These are phyloP conservation scores for Trypanosoma grayi DNA, from an alignment of 208 protist species.

Conservation along the genomic window DNA sequence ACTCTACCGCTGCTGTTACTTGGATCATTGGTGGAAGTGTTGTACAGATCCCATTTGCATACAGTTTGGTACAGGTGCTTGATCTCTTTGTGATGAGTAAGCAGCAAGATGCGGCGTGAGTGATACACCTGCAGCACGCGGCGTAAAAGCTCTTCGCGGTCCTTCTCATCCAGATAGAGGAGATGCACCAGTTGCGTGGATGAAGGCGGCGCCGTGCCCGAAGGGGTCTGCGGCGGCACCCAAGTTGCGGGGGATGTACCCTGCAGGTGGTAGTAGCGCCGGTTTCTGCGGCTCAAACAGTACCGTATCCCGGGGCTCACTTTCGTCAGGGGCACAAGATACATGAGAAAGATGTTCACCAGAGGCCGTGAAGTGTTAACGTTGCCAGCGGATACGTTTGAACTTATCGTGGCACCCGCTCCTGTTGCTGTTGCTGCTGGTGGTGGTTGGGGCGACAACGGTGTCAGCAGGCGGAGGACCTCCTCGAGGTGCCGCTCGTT, in stretches of 20 bases:
- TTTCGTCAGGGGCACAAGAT: slow-evolving; percentile 34
- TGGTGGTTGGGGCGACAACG: no score
- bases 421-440: background rate
- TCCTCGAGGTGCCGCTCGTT: slow-evolving; percentile 18
- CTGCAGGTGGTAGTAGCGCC: slow-evolving; percentile 69
- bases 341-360: slow-evolving; percentile 42
- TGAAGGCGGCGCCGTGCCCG: slow-evolving; percentile 39
- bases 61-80: slow-evolving; percentile 47
- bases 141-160: slow-evolving; percentile 49
- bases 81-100: slow-evolving; percentile 82
- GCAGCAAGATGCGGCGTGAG: slow-evolving; percentile 47
- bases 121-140: slow-evolving; percentile 45
- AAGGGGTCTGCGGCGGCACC: slow-evolving; percentile 26
- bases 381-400: background rate
- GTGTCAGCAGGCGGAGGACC: slow-evolving; percentile 11
- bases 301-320: slow-evolving; percentile 41
- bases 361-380: slow-evolving; percentile 5
- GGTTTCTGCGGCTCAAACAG: slow-evolving; percentile 48
- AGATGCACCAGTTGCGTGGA: slow-evolving; percentile 49
- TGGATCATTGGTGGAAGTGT: no score
- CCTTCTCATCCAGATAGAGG: slow-evolving; percentile 45
- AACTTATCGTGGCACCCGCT: background rate
- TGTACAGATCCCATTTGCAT: slow-evolving; percentile 44
- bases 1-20: background rate
- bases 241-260: slow-evolving; percentile 31